Base-by-base conservation (phyloP, 2,329 filamentous ascomycete species). In the Phialemonium atrogriseum region DNA sequence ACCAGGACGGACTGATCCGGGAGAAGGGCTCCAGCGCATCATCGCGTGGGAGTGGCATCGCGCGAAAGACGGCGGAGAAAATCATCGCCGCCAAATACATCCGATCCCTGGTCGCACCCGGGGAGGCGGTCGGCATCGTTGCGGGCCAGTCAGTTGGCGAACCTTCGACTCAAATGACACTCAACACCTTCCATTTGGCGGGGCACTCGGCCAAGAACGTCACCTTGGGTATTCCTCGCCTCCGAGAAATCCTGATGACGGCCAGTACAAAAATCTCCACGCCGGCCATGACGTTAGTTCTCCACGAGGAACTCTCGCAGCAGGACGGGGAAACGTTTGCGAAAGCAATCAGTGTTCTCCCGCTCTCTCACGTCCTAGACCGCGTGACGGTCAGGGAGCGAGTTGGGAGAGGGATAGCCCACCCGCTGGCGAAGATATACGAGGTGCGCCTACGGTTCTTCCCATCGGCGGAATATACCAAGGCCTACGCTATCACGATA, bases 151-250 rank as follows among this genome's bases (percentile, higher is more conserved):
- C 89, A 19, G 80, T 98, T 24, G 91, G 91, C 52, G 93, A 98
- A 54, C 91, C 93, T 7, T 95, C 88, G 3, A 98, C 91, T 9
- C 91, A 98, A 58, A 98, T 98, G 93, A 98, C 93, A 7, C 66
- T 98, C 34, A 98, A 98, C 62, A 98, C 93, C 17, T 98, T 98
- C 75, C 91, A 98, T 73, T 84, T 98, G 74, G 91, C 91, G 58
- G 91, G 91, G 51, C 89, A 96, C 67, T 88, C 91, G 13, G 82
- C 91, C 18, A 96, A 95, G 70, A 98, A 98, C 72, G 93, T 98
- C 52, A 98, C 91, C 1, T 74, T 95, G 13, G 91, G 91, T 84
- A 96, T 98, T 52, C 91, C 91, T 37, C 86, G 91, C 62, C 72
- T 98, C 13, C 75, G 91, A 63, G 91, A 98, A 71, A 95, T 98